Conservation (phyloP, 768 basidiomycete genomes). For the Krasilnikovozyma curviuscula region DNA sequence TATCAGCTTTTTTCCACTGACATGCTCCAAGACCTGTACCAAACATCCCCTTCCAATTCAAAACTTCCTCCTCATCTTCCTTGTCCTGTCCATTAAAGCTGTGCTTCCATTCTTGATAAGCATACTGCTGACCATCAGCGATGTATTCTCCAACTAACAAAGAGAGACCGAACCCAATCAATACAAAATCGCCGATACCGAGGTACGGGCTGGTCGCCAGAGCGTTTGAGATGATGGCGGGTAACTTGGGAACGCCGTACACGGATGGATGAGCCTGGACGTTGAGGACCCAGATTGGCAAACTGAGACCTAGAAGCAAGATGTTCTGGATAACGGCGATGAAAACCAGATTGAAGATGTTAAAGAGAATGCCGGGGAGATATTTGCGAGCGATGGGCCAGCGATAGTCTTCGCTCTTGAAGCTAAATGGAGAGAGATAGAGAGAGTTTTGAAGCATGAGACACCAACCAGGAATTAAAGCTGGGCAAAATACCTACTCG, state of each 20-base stretch:
- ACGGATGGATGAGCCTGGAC: conserved; percentile 4
- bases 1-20: neutral
- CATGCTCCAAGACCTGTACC: no score
- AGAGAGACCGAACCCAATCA: neutral
- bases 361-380: neutral
- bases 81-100: no score
- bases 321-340: conserved; percentile 11
- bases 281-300: conserved; percentile 6
- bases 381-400: neutral
- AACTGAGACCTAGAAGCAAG: conserved; percentile 3
- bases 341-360: conserved; percentile 6
- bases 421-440: no score
- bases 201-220: conserved; percentile 3
- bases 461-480: no score
- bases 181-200: neutral
- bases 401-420: conserved; percentile 8
- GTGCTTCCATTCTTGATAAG: no score
- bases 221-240: neutral
- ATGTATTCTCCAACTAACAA: conserved; percentile 4
- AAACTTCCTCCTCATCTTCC: no score
- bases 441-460: no score
- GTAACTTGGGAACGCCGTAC: neutral
- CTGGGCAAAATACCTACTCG: no score
- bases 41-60: no score
- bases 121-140: conserved; percentile 8